phyloP scores from a whole-genome alignment of 441 rosid genomes.

The Syzygium malaccense region DNA sequence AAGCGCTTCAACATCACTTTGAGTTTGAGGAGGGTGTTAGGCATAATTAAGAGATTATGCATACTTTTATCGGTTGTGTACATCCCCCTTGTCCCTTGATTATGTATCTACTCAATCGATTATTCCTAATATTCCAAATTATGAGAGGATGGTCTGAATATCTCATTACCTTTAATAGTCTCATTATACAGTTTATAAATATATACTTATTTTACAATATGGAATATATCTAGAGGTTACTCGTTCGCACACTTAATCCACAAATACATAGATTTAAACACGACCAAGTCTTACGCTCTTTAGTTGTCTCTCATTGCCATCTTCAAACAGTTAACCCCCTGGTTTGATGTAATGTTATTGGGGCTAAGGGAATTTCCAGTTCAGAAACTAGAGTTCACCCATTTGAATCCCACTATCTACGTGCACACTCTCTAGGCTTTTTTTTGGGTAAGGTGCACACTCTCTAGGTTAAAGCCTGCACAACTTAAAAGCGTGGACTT shows the following conservation, averaged over 20 bases:
- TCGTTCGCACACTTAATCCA: background rate
- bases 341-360: background rate
- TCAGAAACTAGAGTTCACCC: background rate
- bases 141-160: background rate
- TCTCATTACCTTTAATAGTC: background rate
- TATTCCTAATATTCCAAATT: background rate
- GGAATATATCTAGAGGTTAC: background rate
- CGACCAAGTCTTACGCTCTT: background rate
- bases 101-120: fast-evolving
- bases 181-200: background rate
- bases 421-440: too few relatives aligned
- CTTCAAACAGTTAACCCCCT: background rate
- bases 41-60: background rate
- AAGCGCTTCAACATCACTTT: background rate
- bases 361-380: background rate
- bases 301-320: background rate
- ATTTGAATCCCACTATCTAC: background rate
- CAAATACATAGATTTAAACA: background rate
- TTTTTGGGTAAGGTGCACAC: too few relatives aligned
- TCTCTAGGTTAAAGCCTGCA: background rate
- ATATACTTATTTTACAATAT: background rate
- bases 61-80: background rate
- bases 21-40: background rate
- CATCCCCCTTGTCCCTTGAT: background rate
- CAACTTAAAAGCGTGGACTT: background rate